Percentiles rank a stretch among this genome's conserved stretches.
Conservation (phyloP, 306 rosid species). For the Cicer judaicum region DNA sequence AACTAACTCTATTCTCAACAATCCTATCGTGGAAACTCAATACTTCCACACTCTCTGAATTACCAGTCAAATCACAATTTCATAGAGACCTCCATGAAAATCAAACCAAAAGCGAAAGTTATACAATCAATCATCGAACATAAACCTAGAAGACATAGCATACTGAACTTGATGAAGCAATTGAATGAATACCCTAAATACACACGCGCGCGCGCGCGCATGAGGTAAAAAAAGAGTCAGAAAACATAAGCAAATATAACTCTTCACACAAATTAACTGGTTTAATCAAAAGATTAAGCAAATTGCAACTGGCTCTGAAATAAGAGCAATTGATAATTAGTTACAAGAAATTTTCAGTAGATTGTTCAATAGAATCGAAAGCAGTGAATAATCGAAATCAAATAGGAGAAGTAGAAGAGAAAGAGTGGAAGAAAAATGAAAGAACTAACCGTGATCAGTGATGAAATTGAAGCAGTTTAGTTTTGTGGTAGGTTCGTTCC, state of each 20-base stretch:
- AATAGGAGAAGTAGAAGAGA: conserved; percentile 27
- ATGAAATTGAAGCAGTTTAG: conserved; percentile 48
- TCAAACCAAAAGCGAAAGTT: conserved; percentile 19
- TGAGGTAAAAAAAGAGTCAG: too few species aligned
- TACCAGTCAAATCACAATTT: conserved; percentile 32
- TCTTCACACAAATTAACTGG: conserved; percentile 17
- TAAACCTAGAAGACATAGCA: conserved; percentile 21
- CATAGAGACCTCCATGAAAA: conserved; percentile 31
- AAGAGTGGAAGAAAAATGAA: conserved; percentile 28
- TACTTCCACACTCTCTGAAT: neutral
- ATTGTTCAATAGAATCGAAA: conserved; percentile 10
- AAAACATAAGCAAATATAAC: conserved; percentile 8
- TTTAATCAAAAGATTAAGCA: conserved; percentile 51
- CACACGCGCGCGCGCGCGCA: too few species aligned
- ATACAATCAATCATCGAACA: conserved; percentile 29
- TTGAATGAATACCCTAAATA: conserved; percentile 35
- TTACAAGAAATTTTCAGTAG: conserved; percentile 8
- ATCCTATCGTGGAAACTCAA: neutral
- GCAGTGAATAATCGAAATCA: neutral
- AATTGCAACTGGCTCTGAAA: conserved; percentile 32
- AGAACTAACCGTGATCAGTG: conserved; percentile 64
- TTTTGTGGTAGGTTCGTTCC: conserved; percentile 42
- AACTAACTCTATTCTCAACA: neutral
- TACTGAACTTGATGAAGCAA: conserved; percentile 35
- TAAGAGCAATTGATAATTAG: conserved; percentile 27